phyloP scores from a whole-genome alignment of 768 basidiomycete genomes.

The Vishniacozyma victoriae region DNA sequence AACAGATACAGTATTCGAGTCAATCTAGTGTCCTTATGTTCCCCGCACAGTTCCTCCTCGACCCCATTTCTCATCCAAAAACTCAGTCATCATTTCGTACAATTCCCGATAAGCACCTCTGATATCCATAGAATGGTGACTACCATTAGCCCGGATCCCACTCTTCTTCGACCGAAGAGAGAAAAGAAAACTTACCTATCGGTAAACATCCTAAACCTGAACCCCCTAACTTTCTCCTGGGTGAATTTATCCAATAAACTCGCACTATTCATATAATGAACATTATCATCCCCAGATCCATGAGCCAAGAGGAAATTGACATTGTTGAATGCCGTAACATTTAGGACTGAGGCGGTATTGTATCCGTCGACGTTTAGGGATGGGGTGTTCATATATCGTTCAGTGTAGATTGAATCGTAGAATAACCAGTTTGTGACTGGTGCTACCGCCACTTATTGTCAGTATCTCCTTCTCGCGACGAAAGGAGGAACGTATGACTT shows the following conservation, averaged over 20 bases:
- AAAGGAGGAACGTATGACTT: slow-evolving; percentile 58
- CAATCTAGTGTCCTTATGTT: too few species aligned
- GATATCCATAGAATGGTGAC: slow-evolving; percentile 67
- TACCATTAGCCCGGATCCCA: too few species aligned
- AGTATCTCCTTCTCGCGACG: not conserved
- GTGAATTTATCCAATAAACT: slow-evolving; percentile 92
- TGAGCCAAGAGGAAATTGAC: slow-evolving; percentile 80
- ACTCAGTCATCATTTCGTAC: slow-evolving; percentile 76
- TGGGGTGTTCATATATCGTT: slow-evolving; percentile 90
- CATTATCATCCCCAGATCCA: slow-evolving; percentile 91
- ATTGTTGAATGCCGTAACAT: slow-evolving; percentile 70
- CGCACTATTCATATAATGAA: slow-evolving; percentile 87
- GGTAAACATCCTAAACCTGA: slow-evolving; percentile 88
- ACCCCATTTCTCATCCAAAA: slow-evolving; percentile 90
- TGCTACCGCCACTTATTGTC: slow-evolving; percentile 40
- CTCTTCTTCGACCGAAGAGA: too few species aligned
- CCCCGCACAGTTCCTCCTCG: slow-evolving; percentile 19
- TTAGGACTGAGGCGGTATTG: slow-evolving; percentile 75
- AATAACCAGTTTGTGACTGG: slow-evolving; percentile 46
- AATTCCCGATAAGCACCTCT: slow-evolving; percentile 78
- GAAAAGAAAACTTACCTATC: slow-evolving; percentile 63
- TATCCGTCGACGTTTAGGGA: slow-evolving; percentile 77
- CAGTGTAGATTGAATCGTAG: slow-evolving; percentile 88
- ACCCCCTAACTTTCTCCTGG: slow-evolving; percentile 60
- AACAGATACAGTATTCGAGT: too few species aligned